These are phyloP conservation scores for Nigrograna mackinnonii DNA, from an alignment of 2,329 filamentous ascomycete species.

Conservation along the genomic window DNA sequence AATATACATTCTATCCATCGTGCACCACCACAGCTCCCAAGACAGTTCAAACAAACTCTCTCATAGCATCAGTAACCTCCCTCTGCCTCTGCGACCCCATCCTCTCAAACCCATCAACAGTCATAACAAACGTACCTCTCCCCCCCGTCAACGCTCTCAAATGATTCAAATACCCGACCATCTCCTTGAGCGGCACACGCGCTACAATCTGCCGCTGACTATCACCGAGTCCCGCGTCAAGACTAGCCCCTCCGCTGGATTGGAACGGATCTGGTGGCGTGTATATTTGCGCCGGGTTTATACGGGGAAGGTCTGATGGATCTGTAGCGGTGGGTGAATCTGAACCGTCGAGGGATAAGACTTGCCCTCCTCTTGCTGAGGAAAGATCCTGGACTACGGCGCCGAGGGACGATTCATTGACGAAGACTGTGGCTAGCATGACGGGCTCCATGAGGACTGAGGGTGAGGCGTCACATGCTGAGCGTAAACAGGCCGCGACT, in stretches of 20 bases:
- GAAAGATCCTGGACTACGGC: slow-evolving; percentile 82
- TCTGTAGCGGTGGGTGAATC: slow-evolving; percentile 12
- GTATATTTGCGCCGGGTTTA: slow-evolving; percentile 79
- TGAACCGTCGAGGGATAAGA: slow-evolving; percentile 66
- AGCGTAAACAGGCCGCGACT: slow-evolving; percentile 69
- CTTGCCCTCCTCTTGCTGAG: slow-evolving; percentile 71
- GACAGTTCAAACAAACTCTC: slow-evolving; percentile 26
- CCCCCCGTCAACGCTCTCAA: slow-evolving; percentile 87
- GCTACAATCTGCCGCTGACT: slow-evolving; percentile 69
- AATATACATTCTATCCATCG: no score
- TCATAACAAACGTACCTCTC: slow-evolving; percentile 77
- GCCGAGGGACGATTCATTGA: slow-evolving; percentile 80
- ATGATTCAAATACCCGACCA: slow-evolving; percentile 92
- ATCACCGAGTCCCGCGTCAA: slow-evolving; percentile 21
- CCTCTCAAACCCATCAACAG: slow-evolving; percentile 70
- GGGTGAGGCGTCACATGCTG: slow-evolving; percentile 57
- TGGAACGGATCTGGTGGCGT: slow-evolving; percentile 84
- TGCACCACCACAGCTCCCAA: no score
- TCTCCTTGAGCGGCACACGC: slow-evolving; percentile 90
- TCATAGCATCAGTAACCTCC: slow-evolving; percentile 50
- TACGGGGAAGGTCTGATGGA: slow-evolving; percentile 41
- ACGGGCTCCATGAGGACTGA: slow-evolving; percentile 87
- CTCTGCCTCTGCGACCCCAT: slow-evolving; percentile 65
- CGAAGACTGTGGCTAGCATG: slow-evolving; percentile 85
- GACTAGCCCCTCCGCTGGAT: slow-evolving; percentile 27